Evolutionary conservation across 2,329 filamentous ascomycete species (phyloP).

Genomic region (Fusarium napiforme): DNA sequence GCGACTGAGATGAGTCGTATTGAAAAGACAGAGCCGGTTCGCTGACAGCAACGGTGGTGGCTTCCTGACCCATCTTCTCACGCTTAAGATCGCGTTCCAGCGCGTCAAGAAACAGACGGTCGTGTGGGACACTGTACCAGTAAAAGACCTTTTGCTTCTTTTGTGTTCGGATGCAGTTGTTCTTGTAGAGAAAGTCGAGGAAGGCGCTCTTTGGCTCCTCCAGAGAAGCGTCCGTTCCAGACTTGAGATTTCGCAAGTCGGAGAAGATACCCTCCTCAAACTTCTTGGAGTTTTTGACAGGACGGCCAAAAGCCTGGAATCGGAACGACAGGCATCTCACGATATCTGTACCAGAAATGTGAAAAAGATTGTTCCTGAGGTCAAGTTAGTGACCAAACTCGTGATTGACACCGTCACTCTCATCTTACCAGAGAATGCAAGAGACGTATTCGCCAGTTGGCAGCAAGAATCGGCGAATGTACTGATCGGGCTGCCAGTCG

Average conservation of each 20-base stretch:
- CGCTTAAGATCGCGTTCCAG: slow-evolving; percentile 97
- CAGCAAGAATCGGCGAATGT: slow-evolving; percentile 93
- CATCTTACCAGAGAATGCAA: slow-evolving; percentile 83
- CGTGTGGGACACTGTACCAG: slow-evolving; percentile 99
- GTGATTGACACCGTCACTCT: background rate
- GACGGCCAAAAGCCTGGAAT: slow-evolving; percentile 97
- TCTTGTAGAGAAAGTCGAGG: slow-evolving; percentile 99
- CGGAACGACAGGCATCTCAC: slow-evolving; percentile 97
- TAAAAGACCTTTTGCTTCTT: slow-evolving; percentile 99
- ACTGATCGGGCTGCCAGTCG: slow-evolving; percentile 96
- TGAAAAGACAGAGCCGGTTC: slow-evolving; percentile 98
- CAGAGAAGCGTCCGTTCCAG: slow-evolving; percentile 95
- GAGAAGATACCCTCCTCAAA: slow-evolving; percentile 99
- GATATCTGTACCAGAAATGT: slow-evolving; percentile 98
- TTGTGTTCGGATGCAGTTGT: slow-evolving; percentile 99
- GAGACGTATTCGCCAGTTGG: slow-evolving; percentile 99
- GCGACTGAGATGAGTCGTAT: slow-evolving; percentile 98
- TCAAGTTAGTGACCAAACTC: slow-evolving; percentile 4
- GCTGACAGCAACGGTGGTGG: slow-evolving; percentile 94
- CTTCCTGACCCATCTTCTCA: slow-evolving; percentile 99
- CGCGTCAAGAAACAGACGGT: slow-evolving; percentile 96
- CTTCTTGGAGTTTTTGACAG: slow-evolving; percentile 99
- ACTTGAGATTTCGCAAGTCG: slow-evolving; percentile 96
- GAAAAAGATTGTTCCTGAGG: slow-evolving; percentile 87
- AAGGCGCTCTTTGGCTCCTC: slow-evolving; percentile 99